Base-by-base conservation (phyloP, 306 rosid species). In the Pachyrhizus erosus region DNA sequence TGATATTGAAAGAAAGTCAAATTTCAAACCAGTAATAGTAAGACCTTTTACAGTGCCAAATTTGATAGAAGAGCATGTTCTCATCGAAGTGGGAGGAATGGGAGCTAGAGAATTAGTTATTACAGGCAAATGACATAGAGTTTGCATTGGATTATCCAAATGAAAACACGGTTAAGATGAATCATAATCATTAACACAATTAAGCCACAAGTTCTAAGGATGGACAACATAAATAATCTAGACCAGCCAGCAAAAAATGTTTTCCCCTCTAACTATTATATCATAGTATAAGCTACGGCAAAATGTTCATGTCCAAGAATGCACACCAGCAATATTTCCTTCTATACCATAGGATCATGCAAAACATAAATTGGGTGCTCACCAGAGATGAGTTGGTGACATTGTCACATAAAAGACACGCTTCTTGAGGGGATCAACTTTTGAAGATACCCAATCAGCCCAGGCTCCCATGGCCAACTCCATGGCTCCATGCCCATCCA, bases 301-400 rank as follows among this genome's bases (percentile, higher is more conserved):
- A 11, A 78, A 73, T 15, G 24, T 80, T 76, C 60, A 80, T 20
- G 74, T 65, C 39, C 49, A 76, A 76, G 69, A 70, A 60, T 69
- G 85, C 27, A 69, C 42, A 37, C 14, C 1, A 20, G 48, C 31
- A 75, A 75, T 18, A 20, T 15, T 79, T 82, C 48, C 51, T 13
- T 37, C 21, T 48, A 37, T 29, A 26, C 23, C 42, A 82, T 15
- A 75, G 14, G 34, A 71, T 51, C 17, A 70, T 31, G 34, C 18
- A 45, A 34, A 66, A 78, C 26, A 72, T 37, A 76, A 26, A 76
- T 55, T 20, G 42, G 52, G 48, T 29, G 42, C 94, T 78, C 68
- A 96, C 99, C 98, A 93, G 49, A 96, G 96, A 90, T 96, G 99
- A 0, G 99, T 96, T 14, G 99, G 98, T 21, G 99, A 96, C 97